phyloP scores from a whole-genome alignment of 306 rosid genomes.

The Quercus glauca region DNA sequence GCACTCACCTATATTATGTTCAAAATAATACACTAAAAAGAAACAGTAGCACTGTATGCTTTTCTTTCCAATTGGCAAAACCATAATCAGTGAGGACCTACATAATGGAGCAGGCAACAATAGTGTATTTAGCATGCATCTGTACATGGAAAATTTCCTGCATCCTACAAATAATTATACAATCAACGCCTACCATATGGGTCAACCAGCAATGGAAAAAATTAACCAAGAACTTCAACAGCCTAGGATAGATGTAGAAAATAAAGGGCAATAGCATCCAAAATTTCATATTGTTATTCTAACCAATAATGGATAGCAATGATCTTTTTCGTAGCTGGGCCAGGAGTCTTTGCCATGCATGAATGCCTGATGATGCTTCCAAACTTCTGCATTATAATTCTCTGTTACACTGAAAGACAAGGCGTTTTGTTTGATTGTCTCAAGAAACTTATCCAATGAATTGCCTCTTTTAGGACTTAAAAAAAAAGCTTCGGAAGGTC shows the following conservation, averaged over 20 bases:
- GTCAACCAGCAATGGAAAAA: constrained; percentile 4
- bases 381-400: constrained; percentile 58
- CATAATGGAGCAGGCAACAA: constrained; percentile 15
- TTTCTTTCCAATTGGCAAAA: constrained; percentile 11
- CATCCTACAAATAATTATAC: constrained; percentile 19
- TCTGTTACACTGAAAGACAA: constrained; percentile 57
- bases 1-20: constrained; percentile 26
- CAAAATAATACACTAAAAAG: constrained; percentile 8
- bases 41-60: neutral
- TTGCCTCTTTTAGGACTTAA: constrained; percentile 80
- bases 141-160: constrained; percentile 26
- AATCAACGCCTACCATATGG: constrained; percentile 23
- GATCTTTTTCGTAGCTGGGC: constrained; percentile 69
- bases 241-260: neutral
- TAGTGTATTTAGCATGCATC: constrained; percentile 18
- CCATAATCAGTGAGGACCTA: neutral
- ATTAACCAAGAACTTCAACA: neutral
- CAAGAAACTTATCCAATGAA: constrained; percentile 64
- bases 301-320: constrained; percentile 72
- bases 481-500: constrained; percentile 59
- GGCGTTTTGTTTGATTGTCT: constrained; percentile 53
- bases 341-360: constrained; percentile 55
- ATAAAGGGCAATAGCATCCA: neutral
- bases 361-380: constrained; percentile 59
- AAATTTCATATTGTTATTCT: constrained; percentile 54